Percentiles rank a stretch among this genome's conserved stretches.
phyloP scores from a whole-genome alignment of 805 yeast genomes.

The Metschnikowia amazonensis region DNA sequence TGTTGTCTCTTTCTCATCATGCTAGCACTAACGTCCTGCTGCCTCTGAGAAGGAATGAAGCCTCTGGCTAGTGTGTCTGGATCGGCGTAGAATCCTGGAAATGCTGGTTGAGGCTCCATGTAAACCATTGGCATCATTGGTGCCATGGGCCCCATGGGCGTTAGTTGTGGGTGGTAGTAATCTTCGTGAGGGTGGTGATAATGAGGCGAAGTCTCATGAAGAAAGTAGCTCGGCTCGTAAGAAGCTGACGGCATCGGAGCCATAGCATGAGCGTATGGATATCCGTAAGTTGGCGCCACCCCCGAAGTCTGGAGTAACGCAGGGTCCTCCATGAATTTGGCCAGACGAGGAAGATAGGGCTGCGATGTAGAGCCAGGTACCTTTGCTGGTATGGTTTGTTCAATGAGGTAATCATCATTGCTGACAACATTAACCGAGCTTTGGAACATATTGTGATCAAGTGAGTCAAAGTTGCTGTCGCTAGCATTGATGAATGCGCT shows the following conservation, averaged over 20 bases:
- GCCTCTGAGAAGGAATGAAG: constrained; percentile 24
- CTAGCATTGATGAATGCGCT: constrained; percentile 15
- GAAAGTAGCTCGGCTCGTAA: constrained; percentile 6
- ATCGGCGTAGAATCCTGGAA: constrained; percentile 9
- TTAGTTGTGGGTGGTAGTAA: constrained; percentile 8
- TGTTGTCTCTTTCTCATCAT: constrained; percentile 34
- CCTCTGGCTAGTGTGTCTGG: constrained; percentile 7
- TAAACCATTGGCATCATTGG: constrained; percentile 9
- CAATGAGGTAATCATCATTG: constrained; percentile 48
- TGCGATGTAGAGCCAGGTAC: constrained; percentile 18
- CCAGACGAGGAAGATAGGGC: constrained; percentile 25
- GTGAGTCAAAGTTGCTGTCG: constrained; percentile 19
- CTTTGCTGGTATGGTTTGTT: constrained; percentile 47
- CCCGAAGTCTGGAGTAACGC: constrained; percentile 8
- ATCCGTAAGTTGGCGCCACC: constrained; percentile 6
- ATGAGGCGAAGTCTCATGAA: constrained; percentile 6
- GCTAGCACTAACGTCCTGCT: constrained; percentile 30
- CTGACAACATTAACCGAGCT: constrained; percentile 30
- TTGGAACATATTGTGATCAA: constrained; percentile 21
- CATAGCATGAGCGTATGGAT: constrained; percentile 9
- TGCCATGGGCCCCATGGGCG: constrained; percentile 8
- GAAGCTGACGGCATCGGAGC: constrained; percentile 10
- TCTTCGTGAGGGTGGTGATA: constrained; percentile 12
- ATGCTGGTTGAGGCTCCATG: constrained; percentile 9
- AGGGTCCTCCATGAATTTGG: constrained; percentile 13